phyloP scores from a whole-genome alignment of 225 moss, liverwort and hornwort species.

The Marchantia polymorpha region DNA sequence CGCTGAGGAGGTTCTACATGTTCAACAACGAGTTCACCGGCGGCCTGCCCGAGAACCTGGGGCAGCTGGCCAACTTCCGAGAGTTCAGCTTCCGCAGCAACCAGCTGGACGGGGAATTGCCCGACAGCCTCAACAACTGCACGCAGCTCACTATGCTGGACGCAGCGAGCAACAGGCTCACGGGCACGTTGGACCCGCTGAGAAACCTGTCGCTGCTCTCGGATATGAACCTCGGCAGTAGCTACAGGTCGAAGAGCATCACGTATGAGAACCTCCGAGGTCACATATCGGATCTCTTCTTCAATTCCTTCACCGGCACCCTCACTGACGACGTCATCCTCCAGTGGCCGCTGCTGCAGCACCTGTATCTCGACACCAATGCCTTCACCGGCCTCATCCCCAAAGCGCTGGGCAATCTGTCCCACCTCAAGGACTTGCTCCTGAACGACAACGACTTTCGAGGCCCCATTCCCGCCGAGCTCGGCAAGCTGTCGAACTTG shows the following conservation, averaged over 20 bases:
- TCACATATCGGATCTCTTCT: neutral
- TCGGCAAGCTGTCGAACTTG: constrained; percentile 18
- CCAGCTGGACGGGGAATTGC: constrained; percentile 11
- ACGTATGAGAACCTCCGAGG: neutral
- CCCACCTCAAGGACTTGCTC: neutral
- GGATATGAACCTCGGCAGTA: neutral
- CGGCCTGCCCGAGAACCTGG: too few species aligned
- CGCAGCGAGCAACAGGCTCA: too few species aligned
- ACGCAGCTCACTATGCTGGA: neutral
- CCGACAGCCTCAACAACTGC: neutral
- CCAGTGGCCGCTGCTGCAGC: too few species aligned
- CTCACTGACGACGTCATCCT: neutral
- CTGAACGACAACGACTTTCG: neutral
- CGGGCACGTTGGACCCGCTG: too few species aligned
- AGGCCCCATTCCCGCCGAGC: constrained; percentile 16
- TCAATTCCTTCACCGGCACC: neutral
- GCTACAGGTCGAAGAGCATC: neutral
- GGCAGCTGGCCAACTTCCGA: too few species aligned
- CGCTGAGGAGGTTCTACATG: too few species aligned
- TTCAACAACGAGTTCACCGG: too few species aligned
- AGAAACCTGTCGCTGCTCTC: neutral
- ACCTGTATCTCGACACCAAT: neutral
- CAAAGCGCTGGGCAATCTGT: neutral
- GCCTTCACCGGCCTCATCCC: neutral
- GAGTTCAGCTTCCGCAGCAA: neutral